These are phyloP conservation scores for Juglanconis sp. DNA, from an alignment of 2,329 filamentous ascomycete genomes.

Conservation along the genomic window DNA sequence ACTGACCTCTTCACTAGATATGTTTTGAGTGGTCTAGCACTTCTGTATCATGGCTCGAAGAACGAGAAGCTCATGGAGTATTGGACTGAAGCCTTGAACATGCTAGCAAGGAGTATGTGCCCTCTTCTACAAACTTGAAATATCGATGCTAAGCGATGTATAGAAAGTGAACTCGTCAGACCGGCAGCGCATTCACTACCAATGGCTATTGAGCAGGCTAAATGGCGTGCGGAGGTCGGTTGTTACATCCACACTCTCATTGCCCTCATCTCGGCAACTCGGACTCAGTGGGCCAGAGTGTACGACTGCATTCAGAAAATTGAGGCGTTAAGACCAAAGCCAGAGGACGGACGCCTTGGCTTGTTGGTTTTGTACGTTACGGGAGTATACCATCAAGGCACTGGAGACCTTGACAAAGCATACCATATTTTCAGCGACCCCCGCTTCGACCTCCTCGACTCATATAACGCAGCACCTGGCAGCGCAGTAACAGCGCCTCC, in stretches of 20 bases:
- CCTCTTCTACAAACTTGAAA: background rate
- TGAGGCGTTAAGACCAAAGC: conserved; percentile 37
- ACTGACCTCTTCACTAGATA: conserved; percentile 37
- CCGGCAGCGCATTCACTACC: conserved; percentile 35
- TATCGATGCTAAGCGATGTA: conserved; percentile 14
- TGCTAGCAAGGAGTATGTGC: conserved; percentile 15
- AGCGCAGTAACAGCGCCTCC: conserved; percentile 50
- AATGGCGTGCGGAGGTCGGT: conserved; percentile 64
- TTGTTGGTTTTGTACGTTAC: conserved; percentile 67
- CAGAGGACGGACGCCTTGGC: conserved; percentile 41
- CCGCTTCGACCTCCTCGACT: conserved; percentile 51
- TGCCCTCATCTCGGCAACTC: conserved; percentile 65
- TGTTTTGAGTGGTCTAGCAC: conserved; percentile 51
- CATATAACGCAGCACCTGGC: conserved; percentile 31
- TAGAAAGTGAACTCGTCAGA: conserved; percentile 34
- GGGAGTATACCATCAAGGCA: conserved; percentile 74
- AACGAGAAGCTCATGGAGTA: conserved; percentile 18
- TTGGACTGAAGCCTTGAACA: conserved; percentile 18
- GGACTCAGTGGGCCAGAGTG: conserved; percentile 67
- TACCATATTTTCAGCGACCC: conserved; percentile 62
- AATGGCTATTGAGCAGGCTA: conserved; percentile 54
- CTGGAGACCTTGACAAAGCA: conserved; percentile 68
- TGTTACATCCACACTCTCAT: conserved; percentile 70
- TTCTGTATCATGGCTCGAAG: conserved; percentile 22
- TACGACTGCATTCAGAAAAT: conserved; percentile 55